Conservation (phyloP, 352 stramenopile species). For the Paralagenidium karlingii region DNA sequence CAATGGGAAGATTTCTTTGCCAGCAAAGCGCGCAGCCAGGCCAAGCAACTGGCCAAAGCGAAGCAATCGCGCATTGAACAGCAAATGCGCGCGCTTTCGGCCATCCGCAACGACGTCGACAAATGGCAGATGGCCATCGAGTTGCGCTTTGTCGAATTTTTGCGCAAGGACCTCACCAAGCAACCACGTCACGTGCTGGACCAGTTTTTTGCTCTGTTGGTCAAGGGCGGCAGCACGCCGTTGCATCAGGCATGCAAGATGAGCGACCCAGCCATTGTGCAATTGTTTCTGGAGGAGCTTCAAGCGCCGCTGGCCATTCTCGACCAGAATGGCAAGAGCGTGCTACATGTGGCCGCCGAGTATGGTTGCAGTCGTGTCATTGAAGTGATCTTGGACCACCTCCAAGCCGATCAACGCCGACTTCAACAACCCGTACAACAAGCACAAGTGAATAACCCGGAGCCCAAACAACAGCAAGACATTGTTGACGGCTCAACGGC, state of each 20-base stretch:
- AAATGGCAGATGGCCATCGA: slow-evolving; percentile 69
- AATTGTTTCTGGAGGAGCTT: slow-evolving; percentile 22
- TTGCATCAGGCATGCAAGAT: slow-evolving; percentile 38
- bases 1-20: slow-evolving; percentile 50
- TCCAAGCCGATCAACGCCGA: neutral
- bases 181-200: slow-evolving; percentile 23
- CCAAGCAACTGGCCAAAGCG: slow-evolving; percentile 3
- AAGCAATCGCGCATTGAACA: slow-evolving; percentile 33
- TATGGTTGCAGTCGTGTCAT: slow-evolving; percentile 15
- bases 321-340: slow-evolving; percentile 23
- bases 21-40: slow-evolving; percentile 11
- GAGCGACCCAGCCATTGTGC: slow-evolving; percentile 23
- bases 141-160: slow-evolving; percentile 23
- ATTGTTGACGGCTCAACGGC: too few relatives aligned
- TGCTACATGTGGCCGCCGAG: slow-evolving; percentile 31
- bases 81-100: slow-evolving; percentile 32
- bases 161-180: slow-evolving; percentile 4
- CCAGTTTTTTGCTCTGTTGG: too few relatives aligned
- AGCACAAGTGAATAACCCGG: too few relatives aligned
- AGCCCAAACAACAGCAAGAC: too few relatives aligned
- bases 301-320: slow-evolving; percentile 17
- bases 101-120: slow-evolving; percentile 35
- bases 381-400: neutral
- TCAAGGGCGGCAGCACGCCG: slow-evolving; percentile 33
- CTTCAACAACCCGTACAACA: too few relatives aligned